Conservation (phyloP, 2,329 filamentous ascomycete species). For the Diplodia mutila region DNA sequence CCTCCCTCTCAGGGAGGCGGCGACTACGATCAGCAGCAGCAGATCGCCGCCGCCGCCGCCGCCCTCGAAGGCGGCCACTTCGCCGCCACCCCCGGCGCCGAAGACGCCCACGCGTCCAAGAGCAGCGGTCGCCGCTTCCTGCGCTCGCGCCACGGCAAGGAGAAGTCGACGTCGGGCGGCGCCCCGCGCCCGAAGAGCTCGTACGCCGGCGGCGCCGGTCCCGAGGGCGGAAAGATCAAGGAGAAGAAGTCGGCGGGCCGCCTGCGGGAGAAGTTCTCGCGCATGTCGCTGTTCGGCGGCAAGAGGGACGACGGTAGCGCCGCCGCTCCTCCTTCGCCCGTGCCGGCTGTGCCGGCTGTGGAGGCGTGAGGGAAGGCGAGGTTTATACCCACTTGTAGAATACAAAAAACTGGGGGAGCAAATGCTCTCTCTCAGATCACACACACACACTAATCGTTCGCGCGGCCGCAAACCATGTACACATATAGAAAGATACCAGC, state of each 20-base stretch:
- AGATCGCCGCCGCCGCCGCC: neutral
- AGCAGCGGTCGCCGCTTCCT: neutral
- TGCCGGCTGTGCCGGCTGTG: neutral
- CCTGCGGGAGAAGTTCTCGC: constrained; percentile 9
- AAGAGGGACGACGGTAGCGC: neutral
- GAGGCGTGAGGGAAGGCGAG: neutral
- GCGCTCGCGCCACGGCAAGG: neutral
- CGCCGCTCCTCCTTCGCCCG: neutral
- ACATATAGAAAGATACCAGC: no score
- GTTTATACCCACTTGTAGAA: no score
- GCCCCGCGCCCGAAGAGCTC: neutral
- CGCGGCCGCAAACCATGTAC: no score
- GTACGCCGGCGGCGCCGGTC: neutral
- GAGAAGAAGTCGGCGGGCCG: neutral
- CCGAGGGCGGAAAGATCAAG: neutral
- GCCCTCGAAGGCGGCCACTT: neutral
- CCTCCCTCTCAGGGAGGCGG: no score
- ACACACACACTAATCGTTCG: no score
- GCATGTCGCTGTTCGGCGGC: neutral
- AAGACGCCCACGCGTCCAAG: neutral
- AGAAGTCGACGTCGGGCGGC: neutral
- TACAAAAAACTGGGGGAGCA: no score
- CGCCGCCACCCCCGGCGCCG: no score
- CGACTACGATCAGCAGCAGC: neutral
- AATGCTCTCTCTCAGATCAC: no score